A percentile compares a stretch with the other conserved stretches of the same genome.
Evolutionary conservation across 495 filamentous ascomycete species (phyloP).

Genomic region (Penicillium antarcticum): DNA sequence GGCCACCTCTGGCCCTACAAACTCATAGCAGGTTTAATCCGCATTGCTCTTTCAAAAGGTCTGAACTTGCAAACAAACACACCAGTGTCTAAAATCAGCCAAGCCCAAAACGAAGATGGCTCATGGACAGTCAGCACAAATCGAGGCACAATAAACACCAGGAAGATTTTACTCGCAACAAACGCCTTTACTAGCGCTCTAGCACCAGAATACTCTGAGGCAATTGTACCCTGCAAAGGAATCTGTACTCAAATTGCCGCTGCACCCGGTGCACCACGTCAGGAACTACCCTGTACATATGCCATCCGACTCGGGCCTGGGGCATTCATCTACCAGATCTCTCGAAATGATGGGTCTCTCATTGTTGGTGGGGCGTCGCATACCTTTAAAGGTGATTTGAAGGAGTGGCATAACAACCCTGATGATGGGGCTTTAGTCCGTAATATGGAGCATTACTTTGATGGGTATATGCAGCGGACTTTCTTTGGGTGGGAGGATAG

Average conservation of each 20-base stretch:
- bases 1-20: slow-evolving; percentile 66
- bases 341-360: slow-evolving; percentile 66
- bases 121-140: slow-evolving; percentile 44
- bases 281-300: slow-evolving; percentile 27
- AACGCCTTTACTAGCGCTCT: slow-evolving; percentile 68
- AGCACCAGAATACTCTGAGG: slow-evolving; percentile 51
- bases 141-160: slow-evolving; percentile 50
- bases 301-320: slow-evolving; percentile 16
- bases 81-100: slow-evolving; percentile 39
- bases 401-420: slow-evolving; percentile 52
- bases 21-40: slow-evolving; percentile 59
- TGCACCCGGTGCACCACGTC: slow-evolving; percentile 46
- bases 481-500: slow-evolving; percentile 48
- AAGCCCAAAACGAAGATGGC: slow-evolving; percentile 10
- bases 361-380: slow-evolving; percentile 62
- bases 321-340: slow-evolving; percentile 56
- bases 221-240: slow-evolving; percentile 55
- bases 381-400: slow-evolving; percentile 44
- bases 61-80: slow-evolving; percentile 64
- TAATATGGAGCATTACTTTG: slow-evolving; percentile 55
- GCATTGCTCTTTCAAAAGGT: slow-evolving; percentile 15
- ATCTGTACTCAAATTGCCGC: slow-evolving; percentile 62
- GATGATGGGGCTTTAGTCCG: slow-evolving; percentile 53
- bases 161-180: slow-evolving; percentile 63
- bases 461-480: slow-evolving; percentile 52